Evolutionary conservation across 768 basidiomycete species (phyloP), one percentile per base, ranked within the genome.

Genomic region (Mycena filopes): DNA sequence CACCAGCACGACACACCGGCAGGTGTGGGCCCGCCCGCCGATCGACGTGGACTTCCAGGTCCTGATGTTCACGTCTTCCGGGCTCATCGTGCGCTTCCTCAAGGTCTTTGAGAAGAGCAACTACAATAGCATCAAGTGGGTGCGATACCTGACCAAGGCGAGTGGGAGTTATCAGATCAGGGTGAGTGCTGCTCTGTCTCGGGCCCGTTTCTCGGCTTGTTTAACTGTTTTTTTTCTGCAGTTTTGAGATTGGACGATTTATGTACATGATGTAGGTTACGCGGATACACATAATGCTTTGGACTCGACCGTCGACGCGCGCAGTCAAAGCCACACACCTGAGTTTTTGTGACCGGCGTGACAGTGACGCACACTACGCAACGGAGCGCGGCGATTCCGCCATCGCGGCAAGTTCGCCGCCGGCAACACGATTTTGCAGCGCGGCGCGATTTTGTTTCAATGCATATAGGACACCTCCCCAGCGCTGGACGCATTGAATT

Each of bases 21-120:
- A 98, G 84, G 90, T 97, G 5, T 99, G 98, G 98, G 96, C 96
- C 3, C 84, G 98, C 58, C 98, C 98, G 20, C 98, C 98, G 9
- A 99, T 99, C 73, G 94, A 97, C 70, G 90, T 99, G 67, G 98
- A 99, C 77, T 99, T 99, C 80, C 95, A 96, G 80, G 98, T 99
- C 61, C 84, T 99, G 70, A 99, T 99, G 98, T 95, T 99, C 78
- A 99, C 98, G 0, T 86, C 98, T 13, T 98, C 97, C 13, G 98
- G 98, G 2, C 77, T 99, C 72, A 92, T 97, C 54, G 98, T 99
- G 45, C 87, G 97, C 56, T 99, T 98, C 85, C 80, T 99, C 74
- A 99, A 98, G 77, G 97, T 99, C 20, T 99, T 98, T 70, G 98
- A 99, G 83, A 98, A 95, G 85, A 88, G 86, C 75, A 94, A 89